These are phyloP conservation scores for Elymus sibiricus DNA, from an alignment of 176 grass and related monocot species.

Conservation along the genomic window DNA sequence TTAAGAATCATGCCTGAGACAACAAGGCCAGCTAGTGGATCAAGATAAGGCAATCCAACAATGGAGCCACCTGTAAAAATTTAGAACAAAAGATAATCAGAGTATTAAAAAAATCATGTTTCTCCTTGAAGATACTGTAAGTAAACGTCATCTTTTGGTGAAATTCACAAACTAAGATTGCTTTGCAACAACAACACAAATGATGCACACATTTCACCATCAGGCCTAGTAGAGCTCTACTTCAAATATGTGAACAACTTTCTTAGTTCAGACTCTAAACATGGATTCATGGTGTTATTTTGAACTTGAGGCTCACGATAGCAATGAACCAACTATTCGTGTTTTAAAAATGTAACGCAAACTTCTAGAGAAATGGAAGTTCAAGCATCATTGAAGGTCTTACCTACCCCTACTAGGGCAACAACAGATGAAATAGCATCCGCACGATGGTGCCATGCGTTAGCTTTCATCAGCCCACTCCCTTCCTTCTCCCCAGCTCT, in stretches of 20 bases:
- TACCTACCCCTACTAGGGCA: slow-evolving; percentile 93
- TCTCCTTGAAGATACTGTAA: not conserved
- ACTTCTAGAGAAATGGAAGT: slow-evolving; percentile 23
- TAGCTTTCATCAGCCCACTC: slow-evolving; percentile 94
- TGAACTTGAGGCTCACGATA: slow-evolving; percentile 2
- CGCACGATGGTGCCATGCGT: slow-evolving; percentile 92
- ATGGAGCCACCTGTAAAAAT: slow-evolving; percentile 72
- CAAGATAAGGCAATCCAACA: slow-evolving; percentile 78
- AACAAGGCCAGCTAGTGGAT: slow-evolving; percentile 90
- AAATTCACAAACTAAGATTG: slow-evolving; percentile 21
- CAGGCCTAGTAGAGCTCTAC: not conserved
- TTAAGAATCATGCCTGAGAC: slow-evolving; percentile 96
- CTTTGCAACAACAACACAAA: not conserved
- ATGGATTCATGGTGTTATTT: not conserved
- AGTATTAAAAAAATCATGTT: not conserved
- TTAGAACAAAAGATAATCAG: slow-evolving; percentile 4
- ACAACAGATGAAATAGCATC: slow-evolving; percentile 94
- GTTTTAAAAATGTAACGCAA: not conserved
- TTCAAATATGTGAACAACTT: slow-evolving; percentile 16
- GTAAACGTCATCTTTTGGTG: not conserved
- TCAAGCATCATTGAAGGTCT: slow-evolving; percentile 26
- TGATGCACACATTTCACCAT: slow-evolving; percentile 6
- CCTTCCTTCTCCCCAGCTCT: slow-evolving; percentile 87
- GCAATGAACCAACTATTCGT: not conserved
- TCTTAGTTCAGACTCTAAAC: not conserved